Evolutionary conservation across 495 filamentous ascomycete genomes (phyloP).

Genomic region (Filosporella fistucella): DNA sequence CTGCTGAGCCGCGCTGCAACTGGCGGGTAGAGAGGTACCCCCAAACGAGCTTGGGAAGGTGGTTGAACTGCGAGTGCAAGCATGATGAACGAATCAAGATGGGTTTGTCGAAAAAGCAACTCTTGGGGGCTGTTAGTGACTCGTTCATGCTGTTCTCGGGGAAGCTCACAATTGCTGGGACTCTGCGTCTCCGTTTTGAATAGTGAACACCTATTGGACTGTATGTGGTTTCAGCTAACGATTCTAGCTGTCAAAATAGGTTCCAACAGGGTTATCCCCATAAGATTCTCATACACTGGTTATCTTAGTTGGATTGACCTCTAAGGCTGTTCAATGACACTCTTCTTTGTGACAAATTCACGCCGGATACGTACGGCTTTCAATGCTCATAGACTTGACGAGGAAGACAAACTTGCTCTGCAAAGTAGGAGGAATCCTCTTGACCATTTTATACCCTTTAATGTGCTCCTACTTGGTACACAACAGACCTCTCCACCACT

Average conservation of each 20-base stretch:
- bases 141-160: background rate
- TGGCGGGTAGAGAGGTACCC: constrained; percentile 18
- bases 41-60: constrained; percentile 8
- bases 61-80: constrained; percentile 21
- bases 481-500: too few species aligned
- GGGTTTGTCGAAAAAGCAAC: constrained; percentile 9
- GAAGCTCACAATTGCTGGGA: background rate
- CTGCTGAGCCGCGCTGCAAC: constrained; percentile 16
- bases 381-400: too few species aligned
- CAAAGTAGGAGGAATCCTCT: too few species aligned
- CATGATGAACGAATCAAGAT: constrained; percentile 12
- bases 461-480: too few species aligned
- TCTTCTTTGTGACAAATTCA: too few species aligned
- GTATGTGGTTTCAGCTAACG: background rate
- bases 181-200: background rate
- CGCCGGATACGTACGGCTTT: too few species aligned
- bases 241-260: background rate
- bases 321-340: too few species aligned
- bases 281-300: too few species aligned
- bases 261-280: background rate
- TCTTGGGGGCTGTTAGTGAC: background rate
- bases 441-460: too few species aligned
- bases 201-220: background rate
- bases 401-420: too few species aligned
- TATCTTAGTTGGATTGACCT: too few species aligned